Evolutionary conservation across 2,329 filamentous ascomycete genomes (phyloP).

Genomic region (Cladosporium phlei): DNA sequence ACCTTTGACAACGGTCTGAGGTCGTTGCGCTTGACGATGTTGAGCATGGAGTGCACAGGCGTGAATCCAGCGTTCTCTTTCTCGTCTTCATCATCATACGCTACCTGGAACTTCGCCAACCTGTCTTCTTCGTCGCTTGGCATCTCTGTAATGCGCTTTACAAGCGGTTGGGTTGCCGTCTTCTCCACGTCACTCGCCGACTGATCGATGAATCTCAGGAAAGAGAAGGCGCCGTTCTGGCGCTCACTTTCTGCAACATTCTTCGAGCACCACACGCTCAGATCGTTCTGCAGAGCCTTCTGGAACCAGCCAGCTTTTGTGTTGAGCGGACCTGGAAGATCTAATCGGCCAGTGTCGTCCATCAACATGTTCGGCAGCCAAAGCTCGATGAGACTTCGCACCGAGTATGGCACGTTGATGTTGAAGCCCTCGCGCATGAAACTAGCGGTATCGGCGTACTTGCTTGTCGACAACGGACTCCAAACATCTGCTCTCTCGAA

Average conservation of each 20-base stretch:
- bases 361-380: constrained; percentile 76
- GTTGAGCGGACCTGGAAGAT: constrained; percentile 70
- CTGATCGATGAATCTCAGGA: constrained; percentile 78
- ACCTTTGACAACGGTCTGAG: constrained; percentile 64
- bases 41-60: constrained; percentile 73
- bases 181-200: constrained; percentile 69
- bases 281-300: constrained; percentile 70
- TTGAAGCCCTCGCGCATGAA: constrained; percentile 84
- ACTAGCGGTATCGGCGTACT: constrained; percentile 90
- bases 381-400: constrained; percentile 80
- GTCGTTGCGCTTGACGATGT: constrained; percentile 68
- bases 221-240: constrained; percentile 70
- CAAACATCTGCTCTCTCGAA: constrained; percentile 92
- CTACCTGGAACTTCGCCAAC: constrained; percentile 61
- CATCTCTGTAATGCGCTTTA: constrained; percentile 66
- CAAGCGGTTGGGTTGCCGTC: constrained; percentile 64
- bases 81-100: constrained; percentile 62
- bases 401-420: constrained; percentile 79
- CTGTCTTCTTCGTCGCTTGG: constrained; percentile 44
- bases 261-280: constrained; percentile 86
- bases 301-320: constrained; percentile 70
- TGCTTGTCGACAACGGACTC: constrained; percentile 76
- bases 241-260: constrained; percentile 63
- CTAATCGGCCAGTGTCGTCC: constrained; percentile 70
- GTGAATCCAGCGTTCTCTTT: constrained; percentile 50